A percentile compares a stretch with the other conserved stretches of the same genome.
These are phyloP conservation scores for Cicer bijugum DNA, from an alignment of 306 rosid genomes.

Conservation along the genomic window DNA sequence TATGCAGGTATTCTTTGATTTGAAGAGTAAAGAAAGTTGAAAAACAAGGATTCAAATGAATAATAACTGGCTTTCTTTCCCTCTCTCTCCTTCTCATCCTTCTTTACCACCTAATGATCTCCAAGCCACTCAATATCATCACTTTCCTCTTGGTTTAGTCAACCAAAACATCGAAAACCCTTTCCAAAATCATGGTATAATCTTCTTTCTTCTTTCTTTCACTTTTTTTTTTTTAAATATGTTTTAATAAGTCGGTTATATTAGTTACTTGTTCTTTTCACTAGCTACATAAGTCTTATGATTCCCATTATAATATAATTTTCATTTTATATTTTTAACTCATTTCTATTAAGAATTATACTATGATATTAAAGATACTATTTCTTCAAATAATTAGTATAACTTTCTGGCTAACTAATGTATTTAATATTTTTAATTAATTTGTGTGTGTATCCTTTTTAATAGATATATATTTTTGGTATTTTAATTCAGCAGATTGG, in stretches of 20 bases:
- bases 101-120: slow-evolving; percentile 70
- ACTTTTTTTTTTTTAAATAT: too few species aligned
- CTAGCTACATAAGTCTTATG: too few species aligned
- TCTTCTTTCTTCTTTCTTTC: too few species aligned
- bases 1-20: slow-evolving; percentile 53
- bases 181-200: slow-evolving; percentile 71
- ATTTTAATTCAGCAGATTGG: slow-evolving; percentile 66
- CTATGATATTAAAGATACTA: too few species aligned
- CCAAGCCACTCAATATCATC: slow-evolving; percentile 76
- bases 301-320: too few species aligned
- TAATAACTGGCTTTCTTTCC: slow-evolving; percentile 98
- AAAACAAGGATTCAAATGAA: slow-evolving; percentile 68
- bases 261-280: too few species aligned
- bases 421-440: too few species aligned
- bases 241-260: too few species aligned
- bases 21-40: slow-evolving; percentile 11
- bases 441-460: background rate
- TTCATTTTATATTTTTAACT: too few species aligned
- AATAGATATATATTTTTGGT: background rate
- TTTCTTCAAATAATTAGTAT: too few species aligned
- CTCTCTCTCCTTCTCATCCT: slow-evolving; percentile 84
- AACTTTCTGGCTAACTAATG: too few species aligned
- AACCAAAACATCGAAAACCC: slow-evolving; percentile 79
- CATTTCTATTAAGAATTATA: too few species aligned
- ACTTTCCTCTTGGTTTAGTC: slow-evolving; percentile 81